These are phyloP conservation scores for Suillus cothurnatus DNA, from an alignment of 768 basidiomycete genomes.

Conservation along the genomic window DNA sequence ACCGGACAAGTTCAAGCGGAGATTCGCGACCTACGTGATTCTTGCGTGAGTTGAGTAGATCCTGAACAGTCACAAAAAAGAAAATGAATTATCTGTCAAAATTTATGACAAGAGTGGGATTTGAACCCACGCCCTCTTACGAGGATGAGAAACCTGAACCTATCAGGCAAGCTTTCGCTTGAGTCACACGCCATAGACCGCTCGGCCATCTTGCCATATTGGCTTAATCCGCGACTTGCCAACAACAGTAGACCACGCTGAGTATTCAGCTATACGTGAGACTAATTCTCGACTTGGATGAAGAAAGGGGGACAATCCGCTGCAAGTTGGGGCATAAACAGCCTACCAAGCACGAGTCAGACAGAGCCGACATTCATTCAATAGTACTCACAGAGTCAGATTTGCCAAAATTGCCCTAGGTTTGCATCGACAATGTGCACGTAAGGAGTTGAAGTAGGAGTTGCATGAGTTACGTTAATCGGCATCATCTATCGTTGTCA, in stretches of 20 bases:
- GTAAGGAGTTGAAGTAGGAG: neutral
- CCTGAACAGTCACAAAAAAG: no score
- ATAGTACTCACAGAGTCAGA: neutral
- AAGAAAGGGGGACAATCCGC: neutral
- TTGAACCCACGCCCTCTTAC: slow-evolving; percentile 44
- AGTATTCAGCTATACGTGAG: neutral
- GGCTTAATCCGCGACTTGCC: neutral
- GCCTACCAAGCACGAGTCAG: neutral
- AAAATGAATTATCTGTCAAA: slow-evolving; percentile 13
- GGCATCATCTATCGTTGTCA: neutral
- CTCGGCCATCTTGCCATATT: slow-evolving; percentile 57
- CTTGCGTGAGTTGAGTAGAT: neutral
- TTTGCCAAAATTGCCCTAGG: neutral
- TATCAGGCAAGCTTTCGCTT: slow-evolving; percentile 37
- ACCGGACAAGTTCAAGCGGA: neutral
- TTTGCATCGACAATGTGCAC: neutral
- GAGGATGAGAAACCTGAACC: slow-evolving; percentile 35
- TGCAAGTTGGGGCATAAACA: neutral
- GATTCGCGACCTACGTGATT: neutral
- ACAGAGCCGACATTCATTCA: neutral
- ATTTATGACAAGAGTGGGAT: slow-evolving; percentile 44
- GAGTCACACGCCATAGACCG: slow-evolving; percentile 67
- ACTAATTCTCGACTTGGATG: neutral
- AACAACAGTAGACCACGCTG: neutral
- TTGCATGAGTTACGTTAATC: neutral